Evolutionary conservation across 768 basidiomycete genomes (phyloP).

Genomic region (Harrya chromipes): DNA sequence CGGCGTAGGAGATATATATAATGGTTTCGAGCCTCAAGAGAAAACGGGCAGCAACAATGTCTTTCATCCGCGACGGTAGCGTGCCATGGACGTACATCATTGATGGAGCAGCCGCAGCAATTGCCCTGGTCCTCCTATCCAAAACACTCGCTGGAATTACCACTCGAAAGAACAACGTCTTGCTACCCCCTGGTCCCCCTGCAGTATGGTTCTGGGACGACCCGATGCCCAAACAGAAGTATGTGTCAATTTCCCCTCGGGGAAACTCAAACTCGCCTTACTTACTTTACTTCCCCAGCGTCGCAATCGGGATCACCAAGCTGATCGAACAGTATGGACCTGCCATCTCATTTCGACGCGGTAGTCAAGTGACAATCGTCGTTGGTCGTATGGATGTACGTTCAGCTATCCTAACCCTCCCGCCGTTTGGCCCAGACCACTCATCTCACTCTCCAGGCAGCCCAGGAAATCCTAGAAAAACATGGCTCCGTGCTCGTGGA

Average conservation of each 20-base stretch:
- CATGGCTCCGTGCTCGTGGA: slow-evolving; percentile 50
- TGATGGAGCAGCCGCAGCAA: not conserved
- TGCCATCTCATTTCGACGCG: slow-evolving; percentile 26
- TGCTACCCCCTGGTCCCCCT: slow-evolving; percentile 21
- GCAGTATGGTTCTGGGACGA: slow-evolving; percentile 16
- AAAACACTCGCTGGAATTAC: not conserved
- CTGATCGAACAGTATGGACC: slow-evolving; percentile 2
- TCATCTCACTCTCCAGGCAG: slow-evolving; percentile 44
- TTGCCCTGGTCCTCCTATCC: not conserved
- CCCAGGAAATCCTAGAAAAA: slow-evolving; percentile 59
- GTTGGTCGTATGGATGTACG: slow-evolving; percentile 1
- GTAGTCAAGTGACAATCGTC: slow-evolving; percentile 1
- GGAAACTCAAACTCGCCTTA: not conserved
- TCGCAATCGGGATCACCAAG: not conserved
- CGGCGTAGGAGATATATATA: too few relatives aligned
- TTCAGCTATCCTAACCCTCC: not conserved
- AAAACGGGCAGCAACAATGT: too few relatives aligned
- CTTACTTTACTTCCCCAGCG: too few relatives aligned
- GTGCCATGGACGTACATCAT: too few relatives aligned
- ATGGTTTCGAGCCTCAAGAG: too few relatives aligned
- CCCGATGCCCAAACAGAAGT: slow-evolving; percentile 8
- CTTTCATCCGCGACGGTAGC: too few relatives aligned
- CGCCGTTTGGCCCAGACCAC: not conserved
- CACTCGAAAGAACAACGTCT: not conserved
- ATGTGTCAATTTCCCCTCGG: not conserved